Evolutionary conservation across 2,329 filamentous ascomycete genomes (phyloP).

Genomic region (Hirsutella minnesotensis): DNA sequence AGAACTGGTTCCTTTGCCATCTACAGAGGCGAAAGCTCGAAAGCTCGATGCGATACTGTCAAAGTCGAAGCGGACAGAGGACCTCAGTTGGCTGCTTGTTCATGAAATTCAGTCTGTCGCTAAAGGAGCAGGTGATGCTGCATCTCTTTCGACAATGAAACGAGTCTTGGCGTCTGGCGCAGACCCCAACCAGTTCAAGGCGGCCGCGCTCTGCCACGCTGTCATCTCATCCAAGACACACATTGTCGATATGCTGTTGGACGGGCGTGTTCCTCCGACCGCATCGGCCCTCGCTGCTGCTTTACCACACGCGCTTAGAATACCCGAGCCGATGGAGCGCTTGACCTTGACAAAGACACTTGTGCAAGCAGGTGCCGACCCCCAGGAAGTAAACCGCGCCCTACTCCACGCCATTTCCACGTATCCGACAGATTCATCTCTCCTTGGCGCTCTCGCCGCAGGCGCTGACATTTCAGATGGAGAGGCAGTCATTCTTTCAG

Average conservation of each 20-base stretch:
- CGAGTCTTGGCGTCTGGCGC: constrained; percentile 38
- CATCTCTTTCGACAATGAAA: constrained; percentile 31
- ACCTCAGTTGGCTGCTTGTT: constrained; percentile 32
- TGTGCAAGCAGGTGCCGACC: constrained; percentile 34
- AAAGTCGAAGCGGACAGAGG: constrained; percentile 28
- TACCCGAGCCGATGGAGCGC: constrained; percentile 38
- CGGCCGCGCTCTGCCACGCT: constrained; percentile 36
- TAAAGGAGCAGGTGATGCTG: constrained; percentile 21
- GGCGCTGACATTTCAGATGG: constrained; percentile 39
- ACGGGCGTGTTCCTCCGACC: constrained; percentile 20
- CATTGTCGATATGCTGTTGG: constrained; percentile 37
- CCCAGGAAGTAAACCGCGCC: constrained; percentile 36
- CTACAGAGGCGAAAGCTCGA: constrained; percentile 31
- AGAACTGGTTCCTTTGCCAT: constrained; percentile 28
- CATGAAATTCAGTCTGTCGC: constrained; percentile 35
- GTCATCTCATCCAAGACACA: constrained; percentile 32
- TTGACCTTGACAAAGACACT: constrained; percentile 37
- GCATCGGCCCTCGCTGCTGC: constrained; percentile 33
- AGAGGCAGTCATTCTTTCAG: constrained; percentile 32
- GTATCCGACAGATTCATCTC: constrained; percentile 34
- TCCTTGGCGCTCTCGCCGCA: constrained; percentile 32
- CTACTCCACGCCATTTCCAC: constrained; percentile 36
- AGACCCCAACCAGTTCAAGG: constrained; percentile 41
- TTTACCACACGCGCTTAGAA: constrained; percentile 39
- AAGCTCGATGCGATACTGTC: constrained; percentile 38